Evolutionary conservation across 2,329 filamentous ascomycete genomes (phyloP).

Genomic region (Talaromyces amestolkiae): DNA sequence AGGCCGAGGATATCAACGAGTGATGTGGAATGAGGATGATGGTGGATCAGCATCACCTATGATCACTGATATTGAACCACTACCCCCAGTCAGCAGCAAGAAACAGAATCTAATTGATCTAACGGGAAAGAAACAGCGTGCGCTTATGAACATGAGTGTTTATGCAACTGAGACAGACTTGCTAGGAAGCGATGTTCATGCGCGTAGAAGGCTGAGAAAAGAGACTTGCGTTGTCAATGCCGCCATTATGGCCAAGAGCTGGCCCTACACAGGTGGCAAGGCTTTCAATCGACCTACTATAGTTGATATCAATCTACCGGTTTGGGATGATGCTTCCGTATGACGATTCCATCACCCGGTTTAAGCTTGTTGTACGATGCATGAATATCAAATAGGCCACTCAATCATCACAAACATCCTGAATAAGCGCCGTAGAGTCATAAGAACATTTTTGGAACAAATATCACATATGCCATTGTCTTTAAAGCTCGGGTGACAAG

Average conservation of each 20-base stretch:
- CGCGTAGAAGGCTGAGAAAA: conserved; percentile 18
- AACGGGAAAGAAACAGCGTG: conserved; percentile 42
- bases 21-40: conserved; percentile 45
- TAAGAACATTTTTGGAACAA: not conserved
- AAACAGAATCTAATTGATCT: conserved; percentile 56
- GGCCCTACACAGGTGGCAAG: conserved; percentile 61
- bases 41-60: not conserved
- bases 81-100: conserved; percentile 49
- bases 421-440: not conserved
- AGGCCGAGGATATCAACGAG: conserved; percentile 52
- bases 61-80: conserved; percentile 5
- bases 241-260: conserved; percentile 67
- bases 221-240: conserved; percentile 82
- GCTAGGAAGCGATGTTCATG: conserved; percentile 17
- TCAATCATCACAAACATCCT: not conserved
- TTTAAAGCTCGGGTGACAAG: not conserved
- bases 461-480: not conserved
- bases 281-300: conserved; percentile 75
- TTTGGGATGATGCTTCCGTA: conserved; percentile 42
- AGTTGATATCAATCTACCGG: conserved; percentile 73
- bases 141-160: conserved; percentile 31
- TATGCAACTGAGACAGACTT: not conserved
- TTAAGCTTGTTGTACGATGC: not conserved
- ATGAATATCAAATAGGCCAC: not conserved
- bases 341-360: not conserved